These are phyloP conservation scores for Phytophthora crassamura DNA, from an alignment of 352 stramenopile genomes.

Conservation along the genomic window DNA sequence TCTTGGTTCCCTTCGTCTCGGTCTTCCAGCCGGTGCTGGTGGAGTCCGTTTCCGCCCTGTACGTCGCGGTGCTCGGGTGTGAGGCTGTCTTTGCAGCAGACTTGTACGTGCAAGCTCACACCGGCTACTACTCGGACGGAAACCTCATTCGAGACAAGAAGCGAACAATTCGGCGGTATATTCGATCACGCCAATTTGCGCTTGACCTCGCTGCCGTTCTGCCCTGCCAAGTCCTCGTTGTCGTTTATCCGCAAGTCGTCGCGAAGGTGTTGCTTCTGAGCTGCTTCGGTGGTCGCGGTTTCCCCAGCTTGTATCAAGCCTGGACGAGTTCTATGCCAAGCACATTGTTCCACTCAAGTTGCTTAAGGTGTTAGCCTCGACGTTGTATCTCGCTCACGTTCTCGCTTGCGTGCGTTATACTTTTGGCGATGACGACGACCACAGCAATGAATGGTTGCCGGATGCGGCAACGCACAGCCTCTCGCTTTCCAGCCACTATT, in stretches of 20 bases:
- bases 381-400: constrained; percentile 52
- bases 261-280: constrained; percentile 44
- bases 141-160: constrained; percentile 47
- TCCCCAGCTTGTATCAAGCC: constrained; percentile 42
- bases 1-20: constrained; percentile 56
- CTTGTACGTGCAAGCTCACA: constrained; percentile 57
- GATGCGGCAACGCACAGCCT: constrained; percentile 13
- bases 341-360: constrained; percentile 53
- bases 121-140: constrained; percentile 56
- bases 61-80: constrained; percentile 28
- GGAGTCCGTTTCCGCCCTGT: constrained; percentile 22
- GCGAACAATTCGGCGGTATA: constrained; percentile 49
- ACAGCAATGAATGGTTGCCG: constrained; percentile 56
- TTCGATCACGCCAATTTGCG: constrained; percentile 47
- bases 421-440: constrained; percentile 50
- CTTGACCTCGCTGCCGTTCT: constrained; percentile 55
- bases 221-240: constrained; percentile 19
- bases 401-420: constrained; percentile 53
- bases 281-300: constrained; percentile 42
- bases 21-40: constrained; percentile 32
- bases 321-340: constrained; percentile 64
- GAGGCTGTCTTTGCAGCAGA: constrained; percentile 63
- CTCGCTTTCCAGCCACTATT: constrained; percentile 32
- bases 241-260: constrained; percentile 3
- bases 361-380: constrained; percentile 45